Evolutionary conservation across 495 filamentous ascomycete species (phyloP).

Genomic region (Aspergillus ostianus): DNA sequence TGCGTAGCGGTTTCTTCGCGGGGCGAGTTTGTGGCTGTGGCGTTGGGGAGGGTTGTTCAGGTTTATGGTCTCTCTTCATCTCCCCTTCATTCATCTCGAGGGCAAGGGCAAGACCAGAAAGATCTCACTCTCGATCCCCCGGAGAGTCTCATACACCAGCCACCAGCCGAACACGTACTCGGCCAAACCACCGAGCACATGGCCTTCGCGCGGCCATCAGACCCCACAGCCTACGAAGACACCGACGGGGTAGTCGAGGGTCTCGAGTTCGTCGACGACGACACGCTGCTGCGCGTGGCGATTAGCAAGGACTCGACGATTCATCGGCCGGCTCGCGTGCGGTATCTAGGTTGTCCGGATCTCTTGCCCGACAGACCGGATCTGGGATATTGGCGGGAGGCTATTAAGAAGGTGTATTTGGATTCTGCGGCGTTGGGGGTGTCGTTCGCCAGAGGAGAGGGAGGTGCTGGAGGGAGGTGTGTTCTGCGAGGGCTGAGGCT

Average conservation of each 20-base stretch:
- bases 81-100: not conserved
- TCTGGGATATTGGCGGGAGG: slow-evolving; percentile 21
- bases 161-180: slow-evolving; percentile 17
- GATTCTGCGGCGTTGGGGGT: slow-evolving; percentile 19
- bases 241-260: slow-evolving; percentile 22
- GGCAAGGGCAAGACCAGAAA: too few species aligned
- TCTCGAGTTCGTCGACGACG: slow-evolving; percentile 22
- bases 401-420: slow-evolving; percentile 18
- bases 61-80: slow-evolving; percentile 12
- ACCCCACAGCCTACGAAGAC: slow-evolving; percentile 12
- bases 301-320: slow-evolving; percentile 18
- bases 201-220: slow-evolving; percentile 4
- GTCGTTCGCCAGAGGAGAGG: not conserved
- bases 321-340: slow-evolving; percentile 17
- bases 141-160: slow-evolving; percentile 1
- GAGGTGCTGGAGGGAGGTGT: slow-evolving; percentile 8
- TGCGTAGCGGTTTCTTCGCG: slow-evolving; percentile 18
- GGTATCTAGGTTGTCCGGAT: slow-evolving; percentile 20
- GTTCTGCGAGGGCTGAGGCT: slow-evolving; percentile 20
- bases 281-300: slow-evolving; percentile 21
- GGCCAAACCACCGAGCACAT: slow-evolving; percentile 2
- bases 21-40: slow-evolving; percentile 18
- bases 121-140: not conserved
- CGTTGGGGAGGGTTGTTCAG: slow-evolving; percentile 18
- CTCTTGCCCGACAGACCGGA: not conserved